phyloP scores from a whole-genome alignment of 2,329 filamentous ascomycete species.

The Pyricularia sp. region DNA sequence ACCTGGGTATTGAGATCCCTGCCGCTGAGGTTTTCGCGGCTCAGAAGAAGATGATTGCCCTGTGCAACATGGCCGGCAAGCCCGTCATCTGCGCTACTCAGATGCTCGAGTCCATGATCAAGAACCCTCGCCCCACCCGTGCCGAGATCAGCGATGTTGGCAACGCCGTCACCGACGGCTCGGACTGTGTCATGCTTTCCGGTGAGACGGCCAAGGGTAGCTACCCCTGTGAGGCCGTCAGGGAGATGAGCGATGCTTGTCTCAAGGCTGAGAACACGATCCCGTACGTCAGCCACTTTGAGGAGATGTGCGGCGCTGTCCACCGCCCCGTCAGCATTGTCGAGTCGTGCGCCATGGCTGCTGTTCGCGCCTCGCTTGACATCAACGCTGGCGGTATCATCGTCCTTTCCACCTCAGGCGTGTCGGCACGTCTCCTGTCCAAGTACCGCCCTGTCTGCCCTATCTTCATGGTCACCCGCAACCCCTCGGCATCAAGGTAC shows the following conservation, averaged over 20 bases:
- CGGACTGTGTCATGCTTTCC: constrained; percentile 99
- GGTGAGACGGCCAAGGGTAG: constrained; percentile 97
- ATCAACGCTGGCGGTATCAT: constrained; percentile 94
- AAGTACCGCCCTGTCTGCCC: constrained; percentile 99
- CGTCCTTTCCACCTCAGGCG: constrained; percentile 88
- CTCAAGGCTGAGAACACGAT: constrained; percentile 94
- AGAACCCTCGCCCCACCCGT: constrained; percentile 95
- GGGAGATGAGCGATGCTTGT: constrained; percentile 97
- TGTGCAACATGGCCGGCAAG: constrained; percentile 99
- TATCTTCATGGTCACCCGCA: constrained; percentile 98
- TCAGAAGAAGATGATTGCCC: constrained; percentile 99
- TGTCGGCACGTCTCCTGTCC: constrained; percentile 86
- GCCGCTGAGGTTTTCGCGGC: constrained; percentile 97
- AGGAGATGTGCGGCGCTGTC: constrained; percentile 78
- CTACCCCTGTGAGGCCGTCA: constrained; percentile 85
- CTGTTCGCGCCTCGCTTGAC: constrained; percentile 88
- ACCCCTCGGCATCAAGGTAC: constrained; percentile 70
- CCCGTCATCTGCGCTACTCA: constrained; percentile 97
- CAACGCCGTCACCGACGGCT: constrained; percentile 93
- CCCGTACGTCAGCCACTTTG: constrained; percentile 91
- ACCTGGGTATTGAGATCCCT: constrained; percentile 96
- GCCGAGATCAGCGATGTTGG: constrained; percentile 98
- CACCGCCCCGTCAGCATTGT: constrained; percentile 74
- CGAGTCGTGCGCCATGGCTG: constrained; percentile 94
- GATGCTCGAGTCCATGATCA: constrained; percentile 99